A percentile compares a stretch with the other conserved stretches of the same genome.
phyloP scores from a whole-genome alignment of 2,329 filamentous ascomycete genomes.

The Colletotrichum eremochloae region DNA sequence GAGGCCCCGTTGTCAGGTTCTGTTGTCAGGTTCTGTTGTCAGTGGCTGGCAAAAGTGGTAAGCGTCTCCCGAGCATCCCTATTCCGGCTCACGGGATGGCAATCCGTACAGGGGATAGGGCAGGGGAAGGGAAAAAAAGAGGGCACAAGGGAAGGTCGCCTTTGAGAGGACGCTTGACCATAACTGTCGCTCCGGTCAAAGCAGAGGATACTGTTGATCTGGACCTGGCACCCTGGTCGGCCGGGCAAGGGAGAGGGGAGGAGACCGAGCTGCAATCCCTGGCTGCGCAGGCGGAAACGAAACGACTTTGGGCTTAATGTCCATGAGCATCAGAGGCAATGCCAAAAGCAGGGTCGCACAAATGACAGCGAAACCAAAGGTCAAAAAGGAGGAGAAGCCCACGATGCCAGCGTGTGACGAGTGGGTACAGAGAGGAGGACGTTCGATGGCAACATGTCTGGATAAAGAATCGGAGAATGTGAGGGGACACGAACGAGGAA shows the following conservation, averaged over 20 bases:
- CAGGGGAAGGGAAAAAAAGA: background rate
- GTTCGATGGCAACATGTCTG: background rate
- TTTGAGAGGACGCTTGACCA: conserved; percentile 19
- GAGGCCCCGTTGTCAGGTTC: conserved; percentile 9
- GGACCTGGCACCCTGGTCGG: conserved; percentile 23
- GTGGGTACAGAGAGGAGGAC: background rate
- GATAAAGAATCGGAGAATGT: background rate
- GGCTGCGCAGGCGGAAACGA: conserved; percentile 27
- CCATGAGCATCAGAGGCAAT: conserved; percentile 16
- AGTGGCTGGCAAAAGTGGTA: conserved; percentile 29
- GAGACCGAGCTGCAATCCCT: conserved; percentile 30
- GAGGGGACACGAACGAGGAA: background rate
- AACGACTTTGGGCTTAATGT: conserved; percentile 30
- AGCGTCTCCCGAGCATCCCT: conserved; percentile 30
- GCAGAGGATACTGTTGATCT: conserved; percentile 23
- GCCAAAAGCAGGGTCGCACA: conserved; percentile 3
- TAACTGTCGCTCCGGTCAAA: conserved; percentile 26
- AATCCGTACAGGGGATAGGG: conserved; percentile 33
- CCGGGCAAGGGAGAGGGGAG: conserved; percentile 15
- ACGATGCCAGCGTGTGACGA: conserved; percentile 3
- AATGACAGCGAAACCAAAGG: background rate
- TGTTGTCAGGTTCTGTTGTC: conserved; percentile 21
- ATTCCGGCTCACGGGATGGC: conserved; percentile 30
- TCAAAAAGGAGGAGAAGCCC: background rate
- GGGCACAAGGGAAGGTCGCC: conserved; percentile 6